phyloP scores from a whole-genome alignment of 331 rosid species.

The Pyrus hybrid region DNA sequence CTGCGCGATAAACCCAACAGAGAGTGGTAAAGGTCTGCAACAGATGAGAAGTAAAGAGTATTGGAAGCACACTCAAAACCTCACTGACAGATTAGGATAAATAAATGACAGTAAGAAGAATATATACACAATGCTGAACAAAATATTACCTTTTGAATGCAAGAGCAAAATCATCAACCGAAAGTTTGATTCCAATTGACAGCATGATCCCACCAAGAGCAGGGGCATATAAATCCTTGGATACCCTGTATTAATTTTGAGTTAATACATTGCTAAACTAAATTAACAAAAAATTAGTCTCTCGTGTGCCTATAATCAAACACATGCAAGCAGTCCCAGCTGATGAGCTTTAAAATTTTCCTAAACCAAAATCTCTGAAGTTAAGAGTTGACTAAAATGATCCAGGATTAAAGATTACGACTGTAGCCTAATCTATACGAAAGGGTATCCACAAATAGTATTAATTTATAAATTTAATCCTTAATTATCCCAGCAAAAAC shows the following conservation, averaged over 20 bases:
- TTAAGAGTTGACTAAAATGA: not conserved
- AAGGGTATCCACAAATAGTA: not conserved
- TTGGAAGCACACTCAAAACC: conserved; percentile 18
- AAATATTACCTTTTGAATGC: conserved; percentile 63
- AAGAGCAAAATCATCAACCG: conserved; percentile 81
- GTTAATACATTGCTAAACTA: conserved; percentile 6
- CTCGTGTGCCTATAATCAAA: conserved; percentile 27
- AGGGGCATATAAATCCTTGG: conserved; percentile 90
- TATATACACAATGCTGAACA: not conserved
- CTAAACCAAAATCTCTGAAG: not conserved
- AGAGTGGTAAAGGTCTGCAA: conserved; percentile 86
- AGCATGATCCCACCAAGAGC: conserved; percentile 99
- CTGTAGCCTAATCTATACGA: not conserved
- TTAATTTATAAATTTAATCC: not conserved
- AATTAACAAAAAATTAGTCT: not conserved
- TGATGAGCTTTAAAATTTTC: not conserved
- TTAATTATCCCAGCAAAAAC: not conserved
- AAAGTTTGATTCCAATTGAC: conserved; percentile 86
- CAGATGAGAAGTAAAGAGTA: conserved; percentile 25
- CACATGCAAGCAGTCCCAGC: conserved; percentile 25
- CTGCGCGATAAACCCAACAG: conserved; percentile 75
- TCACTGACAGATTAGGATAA: conserved; percentile 2
- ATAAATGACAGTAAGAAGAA: conserved; percentile 8
- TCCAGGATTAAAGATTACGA: not conserved
- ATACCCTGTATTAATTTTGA: conserved; percentile 61